phyloP scores from a whole-genome alignment of 345 rosid species.

The Combretum micranthum region DNA sequence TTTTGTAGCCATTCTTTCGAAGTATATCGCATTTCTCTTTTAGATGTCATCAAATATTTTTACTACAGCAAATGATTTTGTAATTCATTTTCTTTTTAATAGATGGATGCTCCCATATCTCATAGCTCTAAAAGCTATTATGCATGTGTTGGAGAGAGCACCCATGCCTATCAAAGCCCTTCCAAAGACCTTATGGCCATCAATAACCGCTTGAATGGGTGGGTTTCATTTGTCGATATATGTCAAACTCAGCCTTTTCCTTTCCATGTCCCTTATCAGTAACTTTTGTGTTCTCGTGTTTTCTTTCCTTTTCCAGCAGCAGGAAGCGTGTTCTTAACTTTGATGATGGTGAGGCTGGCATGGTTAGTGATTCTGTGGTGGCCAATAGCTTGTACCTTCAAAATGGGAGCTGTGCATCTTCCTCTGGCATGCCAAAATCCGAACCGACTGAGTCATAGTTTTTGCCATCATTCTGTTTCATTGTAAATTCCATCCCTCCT shows the following conservation, averaged over 20 bases:
- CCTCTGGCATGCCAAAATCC: slow-evolving; percentile 26
- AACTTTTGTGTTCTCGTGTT: background rate
- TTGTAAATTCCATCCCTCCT: slow-evolving; percentile 21
- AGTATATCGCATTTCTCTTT: too few species aligned
- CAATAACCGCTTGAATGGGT: slow-evolving; percentile 84
- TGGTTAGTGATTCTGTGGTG: slow-evolving; percentile 95
- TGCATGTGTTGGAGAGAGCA: slow-evolving; percentile 98
- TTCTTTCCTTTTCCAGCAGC: slow-evolving; percentile 28
- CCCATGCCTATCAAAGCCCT: slow-evolving; percentile 95
- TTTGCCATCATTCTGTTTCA: background rate
- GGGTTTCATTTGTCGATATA: slow-evolving; percentile 6
- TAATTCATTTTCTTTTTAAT: slow-evolving; percentile 6
- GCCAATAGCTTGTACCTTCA: slow-evolving; percentile 74
- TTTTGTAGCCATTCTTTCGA: too few species aligned
- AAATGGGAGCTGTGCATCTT: slow-evolving; percentile 43
- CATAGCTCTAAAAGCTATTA: slow-evolving; percentile 86
- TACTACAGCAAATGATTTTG: too few species aligned
- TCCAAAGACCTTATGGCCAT: slow-evolving; percentile 89
- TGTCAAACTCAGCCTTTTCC: too few species aligned
- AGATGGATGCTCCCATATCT: slow-evolving; percentile 94
- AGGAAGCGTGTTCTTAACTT: slow-evolving; percentile 68
- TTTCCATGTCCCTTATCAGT: too few species aligned
- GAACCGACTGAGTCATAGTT: slow-evolving; percentile 32
- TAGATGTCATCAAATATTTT: too few species aligned
- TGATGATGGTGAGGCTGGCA: slow-evolving; percentile 70